Percentiles rank a stretch among this genome's conserved stretches.
Conservation (phyloP, 495 filamentous ascomycete species). For the Penicillium daleae region DNA sequence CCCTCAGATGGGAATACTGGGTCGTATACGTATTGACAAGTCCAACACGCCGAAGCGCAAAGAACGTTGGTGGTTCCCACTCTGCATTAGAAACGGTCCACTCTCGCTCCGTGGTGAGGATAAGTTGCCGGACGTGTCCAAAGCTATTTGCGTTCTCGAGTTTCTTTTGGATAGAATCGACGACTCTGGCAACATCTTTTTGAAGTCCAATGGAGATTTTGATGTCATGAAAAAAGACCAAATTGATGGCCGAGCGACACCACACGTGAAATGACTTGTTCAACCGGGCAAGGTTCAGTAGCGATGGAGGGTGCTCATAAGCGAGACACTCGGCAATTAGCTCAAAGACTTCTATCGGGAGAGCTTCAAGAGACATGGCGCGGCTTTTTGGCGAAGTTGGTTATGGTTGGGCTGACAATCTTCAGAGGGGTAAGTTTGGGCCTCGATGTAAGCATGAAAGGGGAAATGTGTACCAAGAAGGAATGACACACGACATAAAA, state of each 20-base stretch:
- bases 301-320: constrained; percentile 1
- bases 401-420: not conserved
- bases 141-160: not conserved
- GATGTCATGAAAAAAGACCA: not conserved
- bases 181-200: not conserved
- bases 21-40: not conserved
- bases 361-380: not conserved
- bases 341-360: not conserved
- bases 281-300: not conserved
- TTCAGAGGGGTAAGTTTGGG: not conserved
- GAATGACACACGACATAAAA: no score
- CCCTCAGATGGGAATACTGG: not conserved
- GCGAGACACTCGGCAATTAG: not conserved
- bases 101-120: not conserved
- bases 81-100: not conserved
- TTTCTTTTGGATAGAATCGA: not conserved
- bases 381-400: not conserved
- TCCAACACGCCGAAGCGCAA: not conserved
- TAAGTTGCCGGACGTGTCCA: not conserved
- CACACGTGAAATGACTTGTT: not conserved
- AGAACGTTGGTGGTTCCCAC: not conserved
- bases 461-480: not conserved
- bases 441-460: no score
- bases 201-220: not conserved
- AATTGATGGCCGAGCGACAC: not conserved